Base-by-base conservation (phyloP, 2,329 filamentous ascomycete genomes). In the Verticillium tricorpus region DNA sequence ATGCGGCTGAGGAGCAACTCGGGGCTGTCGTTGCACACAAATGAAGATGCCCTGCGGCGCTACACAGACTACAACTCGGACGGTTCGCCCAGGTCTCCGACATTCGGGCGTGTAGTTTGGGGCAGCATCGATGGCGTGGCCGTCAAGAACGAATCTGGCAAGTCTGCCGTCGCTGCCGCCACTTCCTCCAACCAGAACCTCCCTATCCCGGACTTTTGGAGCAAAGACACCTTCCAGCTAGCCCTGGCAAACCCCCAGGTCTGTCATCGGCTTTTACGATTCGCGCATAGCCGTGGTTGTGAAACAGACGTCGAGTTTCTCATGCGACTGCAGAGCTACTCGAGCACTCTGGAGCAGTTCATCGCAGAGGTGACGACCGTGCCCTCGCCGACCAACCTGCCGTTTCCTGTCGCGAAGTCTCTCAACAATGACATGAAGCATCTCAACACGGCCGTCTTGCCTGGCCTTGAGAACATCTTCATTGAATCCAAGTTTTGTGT, bases 281-380 rank as follows among this genome's bases (percentile, higher is more conserved):
- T 84, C 68, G 81, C 82, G n/a, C 76, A 79, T 57, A 75, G 70
- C 34, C 72, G 75, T 35, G 76, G 79, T 37, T 78, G 76, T 61
- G 78, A 76, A 1, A 78, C 83, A 60, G 80, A 83, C 63, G 72
- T 86, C 61, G 82, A 80, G 61, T 84, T 82, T 60, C 71, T 84
- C 25, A 73, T 81, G 60, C 81, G 81, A 71, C 80, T 80, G 54
- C 76, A 81, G 67, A 77, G 77, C 57, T 84, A 82, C 61, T 74
- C 76, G 50, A 69, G 72, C 22, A 74, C 80, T 2, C 64, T 82
- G 12, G 74, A 80, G 57, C 76, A 81, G 60, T 70, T 82, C 32
- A 72, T 78, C 3, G 75, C 76, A 6, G 72, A 76, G 59, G 63
- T 73, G 14, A 68, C 70, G 1, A 67, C 67, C 17, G 75, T 84